Evolutionary conservation across 2,329 filamentous ascomycete genomes (phyloP), one percentile per base, ranked within the genome.

Genomic region (Pestalotiopsis sp.): DNA sequence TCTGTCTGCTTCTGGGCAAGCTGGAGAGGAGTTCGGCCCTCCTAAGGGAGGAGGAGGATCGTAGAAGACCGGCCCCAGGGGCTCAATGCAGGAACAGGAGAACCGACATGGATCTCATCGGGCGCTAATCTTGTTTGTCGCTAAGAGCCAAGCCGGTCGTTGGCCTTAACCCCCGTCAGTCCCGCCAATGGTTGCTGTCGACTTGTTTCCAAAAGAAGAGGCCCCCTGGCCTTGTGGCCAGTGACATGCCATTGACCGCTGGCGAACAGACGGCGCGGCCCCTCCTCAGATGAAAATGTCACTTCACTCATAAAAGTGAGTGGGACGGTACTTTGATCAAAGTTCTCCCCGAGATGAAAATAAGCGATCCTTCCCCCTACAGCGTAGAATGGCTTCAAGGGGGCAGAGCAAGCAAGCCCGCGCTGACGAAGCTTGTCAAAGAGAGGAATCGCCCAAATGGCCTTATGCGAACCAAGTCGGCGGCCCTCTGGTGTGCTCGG

Each of bases 71-170:
- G 56, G 52, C 23, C 62, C 45, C 62, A 59, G 62, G 67, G 70
- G 67, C 39, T 69, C 71, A 73, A 75, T 74, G 73, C 73, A 75
- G 73, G 73, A 75, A 73, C 73, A 71, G 68, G 70, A 62, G 67
- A 57, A 57, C 36, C 56, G 68, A 66, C 68, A 67, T 36, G 67
- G 63, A 25, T 41, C 25, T n/a, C 31, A 45, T 39, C 68, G 59
- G 65, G 38, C 65, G 65, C 67, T 70, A 70, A 45, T n/a, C 67
- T 59, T 20, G 63, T 67, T 60, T 61, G 27, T 64, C 20, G 45
- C 41, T 67, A 62, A 56, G n/a, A 36, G 59, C 31, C 66, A 45
- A 68, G 45, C 25, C 38, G 25, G 59, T 64, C 36, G 63, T 39
- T 56, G 63, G 70, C 69, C 70, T 66, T 68, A 57, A 39, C 63